Conservation (phyloP, 441 rosid species). For the Melianthus villosus region DNA sequence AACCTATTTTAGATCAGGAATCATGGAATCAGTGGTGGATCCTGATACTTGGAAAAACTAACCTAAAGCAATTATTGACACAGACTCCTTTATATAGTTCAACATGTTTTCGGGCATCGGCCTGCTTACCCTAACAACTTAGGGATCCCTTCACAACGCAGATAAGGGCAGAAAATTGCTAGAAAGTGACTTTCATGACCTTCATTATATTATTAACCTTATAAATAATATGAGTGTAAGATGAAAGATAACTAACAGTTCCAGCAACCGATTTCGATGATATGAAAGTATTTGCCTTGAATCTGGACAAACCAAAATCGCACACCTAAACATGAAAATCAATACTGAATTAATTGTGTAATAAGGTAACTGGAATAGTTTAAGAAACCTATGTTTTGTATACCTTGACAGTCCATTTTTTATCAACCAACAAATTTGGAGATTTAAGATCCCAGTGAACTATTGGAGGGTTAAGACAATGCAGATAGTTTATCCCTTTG, state of each 20-base stretch:
- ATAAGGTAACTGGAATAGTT: not conserved
- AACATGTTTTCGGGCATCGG: too few species aligned
- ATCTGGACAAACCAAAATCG: conserved; percentile 96
- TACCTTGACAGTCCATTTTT: conserved; percentile 90
- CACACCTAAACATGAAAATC: conserved; percentile 48
- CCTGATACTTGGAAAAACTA: too few species aligned
- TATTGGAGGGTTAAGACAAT: conserved; percentile 77
- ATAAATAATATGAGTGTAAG: too few species aligned
- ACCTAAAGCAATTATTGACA: too few species aligned
- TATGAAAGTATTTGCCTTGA: conserved; percentile 83
- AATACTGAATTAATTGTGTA: conserved; percentile 1
- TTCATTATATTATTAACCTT: too few species aligned
- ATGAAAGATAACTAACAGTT: conserved; percentile 59
- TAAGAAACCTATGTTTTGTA: conserved; percentile 6
- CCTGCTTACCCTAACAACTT: too few species aligned
- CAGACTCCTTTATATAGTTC: too few species aligned
- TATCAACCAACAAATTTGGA: conserved; percentile 92
- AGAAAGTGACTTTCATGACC: too few species aligned
- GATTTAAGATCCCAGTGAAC: conserved; percentile 97
- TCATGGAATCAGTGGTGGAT: too few species aligned
- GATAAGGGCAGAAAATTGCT: too few species aligned
- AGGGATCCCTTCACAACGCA: not conserved
- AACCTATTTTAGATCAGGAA: too few species aligned
- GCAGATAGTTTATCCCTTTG: conserved; percentile 98
- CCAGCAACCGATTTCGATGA: conserved; percentile 99